These are phyloP conservation scores for Lanmaoa pseudosensibilis DNA, from an alignment of 768 basidiomycete genomes.

Conservation along the genomic window DNA sequence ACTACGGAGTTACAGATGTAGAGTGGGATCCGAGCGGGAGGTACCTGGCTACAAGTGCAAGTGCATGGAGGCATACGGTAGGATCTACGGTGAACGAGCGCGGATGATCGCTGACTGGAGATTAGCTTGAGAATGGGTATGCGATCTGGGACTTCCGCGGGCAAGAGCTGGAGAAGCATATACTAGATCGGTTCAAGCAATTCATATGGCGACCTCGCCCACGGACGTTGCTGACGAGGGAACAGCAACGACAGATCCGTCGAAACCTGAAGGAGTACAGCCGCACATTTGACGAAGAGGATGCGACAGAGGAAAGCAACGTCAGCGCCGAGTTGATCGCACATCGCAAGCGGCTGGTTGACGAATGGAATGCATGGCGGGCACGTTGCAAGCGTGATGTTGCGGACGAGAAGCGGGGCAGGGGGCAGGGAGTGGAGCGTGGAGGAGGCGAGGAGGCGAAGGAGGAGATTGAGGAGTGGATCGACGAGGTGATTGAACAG, in stretches of 20 bases:
- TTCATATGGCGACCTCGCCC: constrained; percentile 99
- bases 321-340: constrained; percentile 93
- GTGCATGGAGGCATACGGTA: constrained; percentile 93
- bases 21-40: constrained; percentile 99
- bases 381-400: constrained; percentile 64
- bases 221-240: constrained; percentile 78
- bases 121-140: constrained; percentile 92
- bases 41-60: constrained; percentile 89
- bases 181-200: constrained; percentile 96
- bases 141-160: constrained; percentile 98
- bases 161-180: constrained; percentile 86
- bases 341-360: constrained; percentile 84
- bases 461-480: constrained; percentile 92
- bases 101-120: constrained; percentile 9
- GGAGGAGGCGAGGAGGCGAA: constrained; percentile 57
- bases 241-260: constrained; percentile 82
- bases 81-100: constrained; percentile 25
- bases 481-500: constrained; percentile 92
- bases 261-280: constrained; percentile 91
- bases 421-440: constrained; percentile 32
- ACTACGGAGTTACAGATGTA: constrained; percentile 96
- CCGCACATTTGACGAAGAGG: constrained; percentile 92
- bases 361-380: constrained; percentile 99
- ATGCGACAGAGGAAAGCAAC: constrained; percentile 91
- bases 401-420: constrained; percentile 51